Base-by-base conservation (phyloP, 805 yeast genomes). In the Hanseniaspora lindneri region DNA sequence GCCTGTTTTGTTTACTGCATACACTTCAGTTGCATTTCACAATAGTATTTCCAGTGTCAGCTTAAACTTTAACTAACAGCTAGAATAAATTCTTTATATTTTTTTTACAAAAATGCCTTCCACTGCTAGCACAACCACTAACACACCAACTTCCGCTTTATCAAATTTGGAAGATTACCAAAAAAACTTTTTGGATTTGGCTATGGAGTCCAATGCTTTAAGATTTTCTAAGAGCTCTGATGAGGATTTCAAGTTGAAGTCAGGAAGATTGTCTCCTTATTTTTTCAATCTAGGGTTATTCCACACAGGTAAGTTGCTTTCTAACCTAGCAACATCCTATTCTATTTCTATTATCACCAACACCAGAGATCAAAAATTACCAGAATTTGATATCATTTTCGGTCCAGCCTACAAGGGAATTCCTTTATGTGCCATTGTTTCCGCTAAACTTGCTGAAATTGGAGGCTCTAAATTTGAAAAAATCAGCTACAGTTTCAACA, bases 371-470 rank as follows among this genome's bases (percentile, higher is more conserved):
- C 78, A 75, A 41, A 75, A 89, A 0, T 89, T 82, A 5, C 60
- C 89, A 44, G 80, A 87, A 62, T 88, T 89, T 58, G 97, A 89
- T 59, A 79, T 92, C 37, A 69, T 89, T 49, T 89, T 89, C 60
- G 98, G 98, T 7, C 98, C 98, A 10, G 98, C 98, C 25, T 89
- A 89, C 68, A 92, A 92, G 68, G 98, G 98, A 17, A 89, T 89
- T 57, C 94, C 98, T 20, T 73, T 89, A 50, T 94, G 95, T 47
- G 95, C 97, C 4, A 75, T 89, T 53, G 86, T 96, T 14, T 86
- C 83, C 51, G 89, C 92, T 51, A 89, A 92, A 65, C 72, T 92
- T 52, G 92, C 89, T 32, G 97, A 92, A 67, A 71, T 87, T 55
- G 92, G 85, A 51, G 85, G 86, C n/a, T 76, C 75, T 50, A 79